phyloP scores from a whole-genome alignment of 345 rosid species.

The Angophora floribunda region DNA sequence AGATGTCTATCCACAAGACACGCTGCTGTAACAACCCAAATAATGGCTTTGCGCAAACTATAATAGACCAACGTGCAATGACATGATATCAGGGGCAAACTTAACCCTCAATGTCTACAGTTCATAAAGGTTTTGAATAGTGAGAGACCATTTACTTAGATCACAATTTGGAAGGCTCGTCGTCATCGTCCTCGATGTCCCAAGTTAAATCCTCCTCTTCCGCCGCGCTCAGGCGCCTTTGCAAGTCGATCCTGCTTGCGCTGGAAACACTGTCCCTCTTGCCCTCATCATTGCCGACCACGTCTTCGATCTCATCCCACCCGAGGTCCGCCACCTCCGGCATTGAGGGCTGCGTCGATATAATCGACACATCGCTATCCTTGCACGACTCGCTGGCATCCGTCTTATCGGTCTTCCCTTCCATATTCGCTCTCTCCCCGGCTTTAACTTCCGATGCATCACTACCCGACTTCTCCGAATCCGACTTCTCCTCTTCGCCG shows the following conservation, averaged over 20 bases:
- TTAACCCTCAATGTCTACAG: neutral
- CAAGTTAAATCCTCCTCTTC: constrained; percentile 72
- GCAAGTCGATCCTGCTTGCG: constrained; percentile 32
- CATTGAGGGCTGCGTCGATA: constrained; percentile 45
- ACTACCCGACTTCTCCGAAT: neutral
- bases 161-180: neutral
- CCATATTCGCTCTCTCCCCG: neutral
- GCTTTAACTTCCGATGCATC: neutral
- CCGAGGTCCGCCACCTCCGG: constrained; percentile 60
- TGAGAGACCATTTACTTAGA: neutral
- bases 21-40: neutral
- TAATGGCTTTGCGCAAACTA: neutral
- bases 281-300: constrained; percentile 29
- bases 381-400: constrained; percentile 33
- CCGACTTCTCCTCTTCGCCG: neutral
- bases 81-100: neutral
- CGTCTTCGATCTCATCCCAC: constrained; percentile 81
- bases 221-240: constrained; percentile 27
- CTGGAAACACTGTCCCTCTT: constrained; percentile 12
- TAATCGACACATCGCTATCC: constrained; percentile 60
- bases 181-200: constrained; percentile 66
- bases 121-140: neutral
- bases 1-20: neutral
- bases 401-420: constrained; percentile 12
- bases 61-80: neutral